phyloP scores from a whole-genome alignment of 1,284 basidiomycete species.

The Sphagnurus paluster region DNA sequence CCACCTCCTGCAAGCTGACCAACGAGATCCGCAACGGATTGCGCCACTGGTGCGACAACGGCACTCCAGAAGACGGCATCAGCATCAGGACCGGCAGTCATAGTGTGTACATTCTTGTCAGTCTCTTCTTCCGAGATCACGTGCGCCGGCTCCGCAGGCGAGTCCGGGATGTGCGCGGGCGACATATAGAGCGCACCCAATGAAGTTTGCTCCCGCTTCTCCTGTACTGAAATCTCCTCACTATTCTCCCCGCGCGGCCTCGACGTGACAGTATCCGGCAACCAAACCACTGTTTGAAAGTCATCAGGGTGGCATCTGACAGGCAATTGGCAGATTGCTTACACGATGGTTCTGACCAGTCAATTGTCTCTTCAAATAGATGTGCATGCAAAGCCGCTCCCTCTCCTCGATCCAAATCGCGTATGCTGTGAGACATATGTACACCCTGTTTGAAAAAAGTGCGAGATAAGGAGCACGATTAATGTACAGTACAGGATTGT shows the following conservation, averaged over 20 bases:
- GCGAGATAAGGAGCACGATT: conserved; percentile 39
- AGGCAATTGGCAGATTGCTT: conserved; percentile 35
- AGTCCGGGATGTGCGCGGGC: conserved; percentile 67
- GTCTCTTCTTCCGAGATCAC: conserved; percentile 67
- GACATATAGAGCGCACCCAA: conserved; percentile 72
- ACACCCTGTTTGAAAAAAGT: conserved; percentile 54
- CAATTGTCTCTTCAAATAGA: conserved; percentile 78
- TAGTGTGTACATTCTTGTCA: conserved; percentile 58
- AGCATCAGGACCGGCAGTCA: conserved; percentile 68
- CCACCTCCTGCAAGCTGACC: conserved; percentile 60
- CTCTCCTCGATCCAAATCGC: conserved; percentile 82
- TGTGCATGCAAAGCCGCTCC: conserved; percentile 78
- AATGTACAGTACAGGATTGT: conserved; percentile 53
- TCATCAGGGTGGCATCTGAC: conserved; percentile 15
- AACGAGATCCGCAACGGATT: conserved; percentile 67
- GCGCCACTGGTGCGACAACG: conserved; percentile 33
- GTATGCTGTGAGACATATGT: conserved; percentile 65
- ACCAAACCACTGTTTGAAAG: conserved; percentile 53
- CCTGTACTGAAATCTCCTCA: conserved; percentile 65
- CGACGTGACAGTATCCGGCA: conserved; percentile 55
- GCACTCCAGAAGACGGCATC: conserved; percentile 65
- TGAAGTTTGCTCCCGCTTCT: conserved; percentile 74
- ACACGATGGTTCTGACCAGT: conserved; percentile 80
- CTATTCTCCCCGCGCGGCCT: conserved; percentile 62
- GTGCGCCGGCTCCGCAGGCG: conserved; percentile 66